phyloP scores from a whole-genome alignment of 2,329 filamentous ascomycete genomes.

The Aspergillus ibericus region DNA sequence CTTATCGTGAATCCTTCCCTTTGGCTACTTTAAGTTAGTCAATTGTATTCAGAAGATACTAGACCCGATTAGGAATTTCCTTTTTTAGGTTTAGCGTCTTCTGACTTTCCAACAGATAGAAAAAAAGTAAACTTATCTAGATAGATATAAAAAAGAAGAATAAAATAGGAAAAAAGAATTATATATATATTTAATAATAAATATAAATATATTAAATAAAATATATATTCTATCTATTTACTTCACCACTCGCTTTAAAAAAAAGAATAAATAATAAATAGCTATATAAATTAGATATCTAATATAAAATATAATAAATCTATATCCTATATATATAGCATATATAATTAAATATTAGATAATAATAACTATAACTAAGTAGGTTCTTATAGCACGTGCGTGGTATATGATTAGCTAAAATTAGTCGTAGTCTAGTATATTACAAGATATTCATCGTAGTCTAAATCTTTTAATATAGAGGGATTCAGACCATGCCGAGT shows the following conservation, averaged over 20 bases:
- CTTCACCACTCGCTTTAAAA: not conserved
- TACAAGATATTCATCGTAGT: not conserved
- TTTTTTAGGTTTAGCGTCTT: no score
- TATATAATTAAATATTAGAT: not conserved
- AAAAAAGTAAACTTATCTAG: not conserved
- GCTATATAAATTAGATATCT: not conserved
- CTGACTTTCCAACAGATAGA: no score
- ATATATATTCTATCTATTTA: not conserved
- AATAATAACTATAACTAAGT: not conserved
- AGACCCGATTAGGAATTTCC: no score
- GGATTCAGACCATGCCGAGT: not conserved
- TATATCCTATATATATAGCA: not conserved
- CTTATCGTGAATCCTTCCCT: no score
- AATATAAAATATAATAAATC: not conserved
- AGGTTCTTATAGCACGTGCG: not conserved
- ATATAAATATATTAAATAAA: not conserved
- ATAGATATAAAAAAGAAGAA: not conserved
- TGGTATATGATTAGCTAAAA: not conserved
- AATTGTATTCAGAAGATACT: no score
- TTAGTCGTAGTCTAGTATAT: not conserved
- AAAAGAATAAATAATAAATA: not conserved
- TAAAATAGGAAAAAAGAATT: no score
- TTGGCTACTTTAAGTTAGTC: no score
- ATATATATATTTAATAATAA: conserved; percentile 2
- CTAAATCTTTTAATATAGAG: not conserved